Conservation (phyloP, 805 yeast species). For the Scheffersomyces ergatensis region DNA sequence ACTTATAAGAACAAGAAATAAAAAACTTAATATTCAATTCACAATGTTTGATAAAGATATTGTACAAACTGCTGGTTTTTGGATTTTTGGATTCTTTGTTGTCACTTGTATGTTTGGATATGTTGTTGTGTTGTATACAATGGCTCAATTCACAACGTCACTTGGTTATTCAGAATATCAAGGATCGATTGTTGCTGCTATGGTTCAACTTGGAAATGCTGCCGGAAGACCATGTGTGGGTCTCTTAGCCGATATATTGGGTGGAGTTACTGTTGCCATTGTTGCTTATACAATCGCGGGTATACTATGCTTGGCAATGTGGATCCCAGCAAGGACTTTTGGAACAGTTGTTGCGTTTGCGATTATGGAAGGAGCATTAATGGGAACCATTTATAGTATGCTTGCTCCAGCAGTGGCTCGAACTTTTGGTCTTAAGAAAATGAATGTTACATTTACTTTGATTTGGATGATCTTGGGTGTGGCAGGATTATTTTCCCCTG, state of each 20-base stretch:
- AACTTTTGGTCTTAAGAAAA: slow-evolving; percentile 51
- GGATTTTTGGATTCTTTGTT: slow-evolving; percentile 39
- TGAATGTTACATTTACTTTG: slow-evolving; percentile 50
- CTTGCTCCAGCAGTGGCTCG: slow-evolving; percentile 50
- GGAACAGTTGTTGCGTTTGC: slow-evolving; percentile 57
- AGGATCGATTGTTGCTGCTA: slow-evolving; percentile 58
- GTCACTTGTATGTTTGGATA: slow-evolving; percentile 57
- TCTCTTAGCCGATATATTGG: slow-evolving; percentile 45
- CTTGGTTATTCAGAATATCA: slow-evolving; percentile 55
- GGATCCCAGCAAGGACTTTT: slow-evolving; percentile 51
- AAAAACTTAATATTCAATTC: slow-evolving; percentile 17
- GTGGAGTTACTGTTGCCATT: slow-evolving; percentile 46
- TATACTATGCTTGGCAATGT: slow-evolving; percentile 33
- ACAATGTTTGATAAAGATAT: slow-evolving; percentile 39
- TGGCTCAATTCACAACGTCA: slow-evolving; percentile 59
- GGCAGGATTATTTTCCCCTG: slow-evolving; percentile 55
- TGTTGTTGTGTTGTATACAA: slow-evolving; percentile 54
- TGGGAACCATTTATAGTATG: slow-evolving; percentile 64
- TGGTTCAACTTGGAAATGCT: slow-evolving; percentile 57
- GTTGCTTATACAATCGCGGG: slow-evolving; percentile 22
- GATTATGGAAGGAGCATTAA: slow-evolving; percentile 49
- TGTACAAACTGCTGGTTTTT: slow-evolving; percentile 38
- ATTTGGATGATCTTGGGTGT: slow-evolving; percentile 52
- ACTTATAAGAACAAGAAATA: slow-evolving; percentile 14
- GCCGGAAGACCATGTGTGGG: slow-evolving; percentile 60